Percentiles rank a stretch among this genome's conserved stretches.
These are phyloP conservation scores for Clarireedia paspali DNA, from an alignment of 2,329 filamentous ascomycete genomes.

Conservation along the genomic window DNA sequence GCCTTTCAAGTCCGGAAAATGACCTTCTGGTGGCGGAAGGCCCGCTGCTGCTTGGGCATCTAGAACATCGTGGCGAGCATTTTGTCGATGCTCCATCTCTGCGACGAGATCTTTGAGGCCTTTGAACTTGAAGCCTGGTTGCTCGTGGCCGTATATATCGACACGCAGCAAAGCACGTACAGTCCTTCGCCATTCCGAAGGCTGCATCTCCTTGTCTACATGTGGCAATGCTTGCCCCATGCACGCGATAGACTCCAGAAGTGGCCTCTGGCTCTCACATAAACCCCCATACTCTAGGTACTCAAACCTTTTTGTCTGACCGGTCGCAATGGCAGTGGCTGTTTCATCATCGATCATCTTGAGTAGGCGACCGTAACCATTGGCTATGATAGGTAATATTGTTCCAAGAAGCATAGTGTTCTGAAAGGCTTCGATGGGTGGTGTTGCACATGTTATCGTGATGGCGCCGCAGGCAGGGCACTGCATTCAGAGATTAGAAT, in stretches of 20 bases:
- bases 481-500: not conserved
- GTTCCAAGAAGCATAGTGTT: constrained; percentile 52
- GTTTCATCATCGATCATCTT: constrained; percentile 46
- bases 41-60: constrained; percentile 40
- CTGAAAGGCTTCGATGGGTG: constrained; percentile 45
- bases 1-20: constrained; percentile 17
- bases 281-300: constrained; percentile 26
- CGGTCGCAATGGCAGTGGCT: constrained; percentile 35
- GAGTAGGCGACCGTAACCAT: constrained; percentile 49
- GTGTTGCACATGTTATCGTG: constrained; percentile 31
- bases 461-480: constrained; percentile 43
- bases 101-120: constrained; percentile 48
- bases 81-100: constrained; percentile 44
- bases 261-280: constrained; percentile 8
- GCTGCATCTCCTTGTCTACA: constrained; percentile 35
- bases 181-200: constrained; percentile 45
- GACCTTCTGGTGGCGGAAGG: constrained; percentile 11
- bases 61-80: constrained; percentile 40
- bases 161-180: constrained; percentile 47
- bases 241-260: constrained; percentile 7
- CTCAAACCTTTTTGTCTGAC: constrained; percentile 28
- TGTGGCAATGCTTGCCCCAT: not conserved
- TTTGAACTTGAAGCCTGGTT: constrained; percentile 30
- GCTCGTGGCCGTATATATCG: constrained; percentile 48
- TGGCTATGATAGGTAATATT: constrained; percentile 48